Evolutionary conservation across 805 yeast genomes (phyloP).

Genomic region (Yueomyces sinensis): DNA sequence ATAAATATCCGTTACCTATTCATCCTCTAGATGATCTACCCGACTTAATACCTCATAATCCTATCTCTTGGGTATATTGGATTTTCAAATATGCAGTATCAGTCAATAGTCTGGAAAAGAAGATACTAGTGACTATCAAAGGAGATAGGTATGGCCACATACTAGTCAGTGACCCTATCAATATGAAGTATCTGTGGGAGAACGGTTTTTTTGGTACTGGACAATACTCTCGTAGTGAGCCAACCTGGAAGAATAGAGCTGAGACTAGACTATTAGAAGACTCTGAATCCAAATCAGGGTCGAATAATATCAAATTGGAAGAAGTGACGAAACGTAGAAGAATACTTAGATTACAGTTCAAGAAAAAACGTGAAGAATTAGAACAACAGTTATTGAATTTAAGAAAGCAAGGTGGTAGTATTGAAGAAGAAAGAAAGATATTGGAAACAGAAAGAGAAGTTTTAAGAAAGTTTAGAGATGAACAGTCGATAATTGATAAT

Average conservation of each 20-base stretch:
- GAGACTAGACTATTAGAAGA: conserved; percentile 33
- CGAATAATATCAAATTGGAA: conserved; percentile 36
- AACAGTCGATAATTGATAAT: conserved; percentile 9
- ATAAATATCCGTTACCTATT: conserved; percentile 48
- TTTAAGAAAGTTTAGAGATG: conserved; percentile 21
- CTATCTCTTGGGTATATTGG: conserved; percentile 47
- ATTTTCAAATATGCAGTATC: conserved; percentile 22
- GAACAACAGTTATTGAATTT: conserved; percentile 36
- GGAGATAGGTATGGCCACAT: conserved; percentile 22
- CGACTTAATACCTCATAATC: conserved; percentile 46
- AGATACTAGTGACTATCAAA: conserved; percentile 21
- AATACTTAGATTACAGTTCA: conserved; percentile 57
- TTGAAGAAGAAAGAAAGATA: conserved; percentile 17
- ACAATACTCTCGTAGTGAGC: conserved; percentile 75
- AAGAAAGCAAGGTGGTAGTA: conserved; percentile 25
- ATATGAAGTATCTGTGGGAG: conserved; percentile 55
- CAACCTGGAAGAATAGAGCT: conserved; percentile 74
- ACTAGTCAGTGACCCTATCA: conserved; percentile 27
- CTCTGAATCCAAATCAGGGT: neutral
- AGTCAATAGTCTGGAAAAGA: conserved; percentile 7
- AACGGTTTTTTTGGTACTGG: conserved; percentile 95
- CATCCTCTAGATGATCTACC: conserved; percentile 35
- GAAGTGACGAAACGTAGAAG: conserved; percentile 67
- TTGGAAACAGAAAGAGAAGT: conserved; percentile 22
- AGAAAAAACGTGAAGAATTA: conserved; percentile 46